Evolutionary conservation across 202 grass and related monocot species (phyloP), one percentile per base, ranked within the genome.

Genomic region (Cymbopogon flexuosus): DNA sequence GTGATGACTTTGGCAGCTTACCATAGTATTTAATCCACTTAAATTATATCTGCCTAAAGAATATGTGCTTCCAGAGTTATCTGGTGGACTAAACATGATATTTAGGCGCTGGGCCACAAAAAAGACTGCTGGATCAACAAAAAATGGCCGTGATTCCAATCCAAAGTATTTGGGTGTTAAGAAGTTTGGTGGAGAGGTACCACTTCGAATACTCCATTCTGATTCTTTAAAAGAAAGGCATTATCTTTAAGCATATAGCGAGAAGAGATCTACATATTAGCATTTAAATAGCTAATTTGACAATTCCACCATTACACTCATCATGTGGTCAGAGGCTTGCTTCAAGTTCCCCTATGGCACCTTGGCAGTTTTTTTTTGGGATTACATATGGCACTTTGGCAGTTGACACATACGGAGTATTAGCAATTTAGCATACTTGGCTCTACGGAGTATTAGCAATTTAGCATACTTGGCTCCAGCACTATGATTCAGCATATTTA

Each of bases 161-260:
- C 94, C 94, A 0, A 97, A 97, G 31, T 88, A 91, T 82, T 72
- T 97, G 31, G 94, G 94, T 68, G 94, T 97, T 37, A 97, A 91
- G 89, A 93, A 97, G 59, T 97, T 93, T 61, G 93, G 93, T 11
- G 93, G 93, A 86, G 91, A 97, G 93, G 91, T 89, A 86, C 16
- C 14, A 24, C 33, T 77, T 60, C 24, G 34, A 37, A 60, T 78
- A 37, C 29, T 29, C 58, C 8, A 57, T 57, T 61, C 23, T 29
- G 58, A 29, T 65, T 65, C 36, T n/a, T n/a, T 21, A 66, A 39
- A 21, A 10, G 15, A 65, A 37, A 39, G 58, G 22, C 58, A 66
- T 65, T 34, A n/a, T 65, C 30, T 36, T 65, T 65, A 22, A 57
- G 8, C 16, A 66, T 66, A 66, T 65, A 18, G 8, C 1, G 18